Evolutionary conservation across 2,329 filamentous ascomycete species (phyloP).

Genomic region (Zymoseptoria crescenta): DNA sequence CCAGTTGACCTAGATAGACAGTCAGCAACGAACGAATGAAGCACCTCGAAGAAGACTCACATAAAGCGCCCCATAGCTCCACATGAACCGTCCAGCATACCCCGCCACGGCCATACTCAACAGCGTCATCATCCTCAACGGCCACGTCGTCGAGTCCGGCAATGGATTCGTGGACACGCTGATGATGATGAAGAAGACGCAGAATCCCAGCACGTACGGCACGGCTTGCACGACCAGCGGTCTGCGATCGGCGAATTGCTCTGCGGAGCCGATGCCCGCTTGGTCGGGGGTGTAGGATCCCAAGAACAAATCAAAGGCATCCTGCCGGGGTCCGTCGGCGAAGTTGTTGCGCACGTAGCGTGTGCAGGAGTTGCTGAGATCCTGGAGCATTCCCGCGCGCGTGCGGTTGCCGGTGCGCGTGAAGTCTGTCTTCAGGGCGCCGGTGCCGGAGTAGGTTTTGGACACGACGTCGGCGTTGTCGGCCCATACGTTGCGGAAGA

Average conservation of each 20-base stretch:
- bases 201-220: conserved; percentile 81
- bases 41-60: conserved; percentile 51
- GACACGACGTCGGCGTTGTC: conserved; percentile 97
- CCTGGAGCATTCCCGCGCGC: conserved; percentile 73
- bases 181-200: conserved; percentile 73
- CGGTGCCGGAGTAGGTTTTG: conserved; percentile 86
- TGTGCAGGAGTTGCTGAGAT: conserved; percentile 79
- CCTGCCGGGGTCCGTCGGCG: conserved; percentile 83
- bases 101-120: conserved; percentile 64
- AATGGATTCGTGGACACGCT: conserved; percentile 63
- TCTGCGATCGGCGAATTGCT: conserved; percentile 75
- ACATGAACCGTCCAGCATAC: conserved; percentile 71
- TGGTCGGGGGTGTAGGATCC: conserved; percentile 73
- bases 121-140: conserved; percentile 72
- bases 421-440: conserved; percentile 95
- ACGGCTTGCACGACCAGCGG: conserved; percentile 88
- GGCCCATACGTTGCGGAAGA: conserved; percentile 97
- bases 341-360: conserved; percentile 95
- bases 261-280: conserved; percentile 60
- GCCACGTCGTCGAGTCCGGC: conserved; percentile 69
- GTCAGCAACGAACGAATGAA: conserved; percentile 12
- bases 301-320: conserved; percentile 90
- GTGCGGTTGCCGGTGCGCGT: conserved; percentile 90
- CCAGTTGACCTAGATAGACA: conserved; percentile 73
- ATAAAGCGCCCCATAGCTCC: conserved; percentile 81